Evolutionary conservation across 495 filamentous ascomycete species (phyloP).

Genomic region (Xylaria intraflava): DNA sequence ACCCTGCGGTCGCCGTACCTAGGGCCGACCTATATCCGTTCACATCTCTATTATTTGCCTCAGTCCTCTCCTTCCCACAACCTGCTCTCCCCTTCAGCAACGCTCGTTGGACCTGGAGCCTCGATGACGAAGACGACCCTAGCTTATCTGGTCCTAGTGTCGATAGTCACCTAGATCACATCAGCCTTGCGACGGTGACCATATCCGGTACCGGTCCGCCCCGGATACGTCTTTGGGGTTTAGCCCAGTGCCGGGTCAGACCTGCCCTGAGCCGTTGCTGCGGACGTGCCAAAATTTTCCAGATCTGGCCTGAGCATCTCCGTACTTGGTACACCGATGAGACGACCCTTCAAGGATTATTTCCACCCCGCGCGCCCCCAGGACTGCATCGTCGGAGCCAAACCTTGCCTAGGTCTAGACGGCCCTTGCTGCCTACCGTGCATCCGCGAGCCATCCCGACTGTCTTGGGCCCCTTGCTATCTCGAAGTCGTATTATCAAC

Average conservation of each 20-base stretch:
- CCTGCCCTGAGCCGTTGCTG: constrained; percentile 6
- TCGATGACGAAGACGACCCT: constrained; percentile 49
- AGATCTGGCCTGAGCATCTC: constrained; percentile 3
- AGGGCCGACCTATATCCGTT: background rate
- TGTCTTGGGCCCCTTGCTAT: background rate
- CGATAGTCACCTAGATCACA: constrained; percentile 39
- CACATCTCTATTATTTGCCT: background rate
- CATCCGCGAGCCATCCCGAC: background rate
- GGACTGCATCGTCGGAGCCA: background rate
- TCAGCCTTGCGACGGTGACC: constrained; percentile 12
- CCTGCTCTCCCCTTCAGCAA: constrained; percentile 12
- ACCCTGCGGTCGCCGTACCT: background rate
- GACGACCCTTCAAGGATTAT: background rate
- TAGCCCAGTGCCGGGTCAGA: constrained; percentile 15
- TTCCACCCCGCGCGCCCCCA: background rate
- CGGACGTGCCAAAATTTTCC: constrained; percentile 8
- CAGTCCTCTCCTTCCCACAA: background rate
- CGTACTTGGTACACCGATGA: constrained; percentile 3
- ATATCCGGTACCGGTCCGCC: constrained; percentile 15
- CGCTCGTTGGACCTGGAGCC: constrained; percentile 13
- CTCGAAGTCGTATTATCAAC: constrained; percentile 2
- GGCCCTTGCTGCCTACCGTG: background rate
- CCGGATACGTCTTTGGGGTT: constrained; percentile 14
- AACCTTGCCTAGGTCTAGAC: background rate
- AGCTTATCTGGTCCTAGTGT: constrained; percentile 47